Evolutionary conservation across 768 basidiomycete genomes (phyloP), one percentile per base, ranked within the genome.

Genomic region (Mycena latifolia): DNA sequence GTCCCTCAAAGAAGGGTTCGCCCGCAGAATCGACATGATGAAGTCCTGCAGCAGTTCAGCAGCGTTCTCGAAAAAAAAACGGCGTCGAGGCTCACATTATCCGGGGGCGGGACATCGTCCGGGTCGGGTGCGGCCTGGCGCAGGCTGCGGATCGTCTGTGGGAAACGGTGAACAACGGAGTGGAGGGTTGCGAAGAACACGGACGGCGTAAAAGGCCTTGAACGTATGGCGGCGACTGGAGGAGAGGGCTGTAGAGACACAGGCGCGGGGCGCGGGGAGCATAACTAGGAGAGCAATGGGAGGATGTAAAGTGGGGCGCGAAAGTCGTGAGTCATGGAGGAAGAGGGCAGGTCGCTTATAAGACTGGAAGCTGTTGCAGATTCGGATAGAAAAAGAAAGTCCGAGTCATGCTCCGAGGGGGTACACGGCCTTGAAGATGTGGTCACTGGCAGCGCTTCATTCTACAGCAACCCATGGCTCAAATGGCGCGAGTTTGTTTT

Each of bases 1-100:
- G 76, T 99, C 98, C 69, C 98, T 85, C 56, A 91, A 78, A 2
- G 97, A 98, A 15, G 98, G 97, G 66, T 93, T 95, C 29, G 98
- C 92, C 58, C 92, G 91, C 55, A 99, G 84, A 72, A 99, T 93
- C 33, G 96, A 98, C 61, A 99, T 81, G 74, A 99, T 96, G 74
- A 99, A 96, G 76, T 99, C 98, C 95, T 99, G 76, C 18, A 65
- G 31, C 10, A 39, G 54, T 24, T 52, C 57, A 57, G 39, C 54
- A 65, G 53, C 31, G 0, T 33, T 3, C 31, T 9, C 11, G 27
- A 9, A 24, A 48, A 48, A 33, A 41, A 39, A 35, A 28, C 35
- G 33, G 56, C 41, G 69, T 65, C n/a, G 48, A 55, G 24, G 74
- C 83, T 67, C 70, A 88, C 89, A 75, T 88, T 86, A 55, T 88